phyloP scores from a whole-genome alignment of 129 eudicot species.

The Glebionis coronaria region DNA sequence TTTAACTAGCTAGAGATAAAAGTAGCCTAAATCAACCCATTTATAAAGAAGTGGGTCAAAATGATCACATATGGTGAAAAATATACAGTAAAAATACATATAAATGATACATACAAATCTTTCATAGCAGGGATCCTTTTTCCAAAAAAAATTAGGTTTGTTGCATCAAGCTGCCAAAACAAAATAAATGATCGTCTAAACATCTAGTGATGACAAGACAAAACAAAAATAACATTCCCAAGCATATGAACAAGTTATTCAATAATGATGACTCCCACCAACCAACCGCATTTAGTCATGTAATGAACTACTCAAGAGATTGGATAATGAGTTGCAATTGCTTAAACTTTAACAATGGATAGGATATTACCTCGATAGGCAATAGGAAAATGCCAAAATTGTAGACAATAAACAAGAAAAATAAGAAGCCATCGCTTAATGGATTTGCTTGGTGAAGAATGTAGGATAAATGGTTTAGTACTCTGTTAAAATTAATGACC shows the following conservation, averaged over 20 bases:
- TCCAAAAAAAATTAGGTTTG: conserved; percentile 71
- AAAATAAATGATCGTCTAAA: conserved; percentile 17
- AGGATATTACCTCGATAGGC: conserved; percentile 60
- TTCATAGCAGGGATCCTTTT: conserved; percentile 55
- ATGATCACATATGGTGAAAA: not conserved
- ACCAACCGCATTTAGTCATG: conserved; percentile 14
- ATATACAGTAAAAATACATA: too few relatives aligned
- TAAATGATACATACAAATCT: conserved; percentile 54
- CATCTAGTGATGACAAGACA: conserved; percentile 16
- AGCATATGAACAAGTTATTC: conserved; percentile 12
- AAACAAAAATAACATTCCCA: not conserved
- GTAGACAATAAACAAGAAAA: conserved; percentile 74
- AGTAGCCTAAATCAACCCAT: not conserved
- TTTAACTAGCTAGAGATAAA: not conserved
- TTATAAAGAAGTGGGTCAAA: not conserved
- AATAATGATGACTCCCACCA: conserved; percentile 6
- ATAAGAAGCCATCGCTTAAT: conserved; percentile 70
- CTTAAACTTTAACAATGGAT: not conserved
- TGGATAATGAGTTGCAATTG: not conserved
- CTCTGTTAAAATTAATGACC: conserved; percentile 40
- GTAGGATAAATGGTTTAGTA: conserved; percentile 66
- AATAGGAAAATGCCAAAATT: conserved; percentile 71
- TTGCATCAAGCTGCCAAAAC: conserved; percentile 76
- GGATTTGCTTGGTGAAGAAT: conserved; percentile 70
- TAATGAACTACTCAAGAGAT: conserved; percentile 10